Percentiles rank a stretch among this genome's conserved stretches.
phyloP scores from a whole-genome alignment of 805 yeast genomes.

The Metahyphopichia silvanorum region DNA sequence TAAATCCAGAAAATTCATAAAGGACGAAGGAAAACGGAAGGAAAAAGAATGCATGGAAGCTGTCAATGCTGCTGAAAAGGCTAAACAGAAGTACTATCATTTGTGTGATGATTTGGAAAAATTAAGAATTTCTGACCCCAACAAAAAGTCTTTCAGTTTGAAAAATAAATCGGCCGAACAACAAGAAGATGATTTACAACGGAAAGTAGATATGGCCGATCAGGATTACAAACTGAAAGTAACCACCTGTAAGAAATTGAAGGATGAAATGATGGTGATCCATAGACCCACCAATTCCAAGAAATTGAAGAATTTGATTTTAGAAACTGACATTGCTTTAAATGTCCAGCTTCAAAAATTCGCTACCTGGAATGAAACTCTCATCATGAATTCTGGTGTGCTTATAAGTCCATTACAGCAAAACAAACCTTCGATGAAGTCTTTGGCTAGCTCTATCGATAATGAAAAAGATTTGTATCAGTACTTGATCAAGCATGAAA shows the following conservation, averaged over 20 bases:
- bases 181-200: conserved; percentile 82
- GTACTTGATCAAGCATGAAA: conserved; percentile 52
- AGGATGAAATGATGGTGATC: conserved; percentile 66
- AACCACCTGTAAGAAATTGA: conserved; percentile 63
- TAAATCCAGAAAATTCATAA: conserved; percentile 67
- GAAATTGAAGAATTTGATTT: conserved; percentile 68
- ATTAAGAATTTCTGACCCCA: conserved; percentile 75
- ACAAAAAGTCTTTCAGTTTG: conserved; percentile 76
- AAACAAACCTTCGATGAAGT: conserved; percentile 63
- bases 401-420: conserved; percentile 68
- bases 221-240: conserved; percentile 81
- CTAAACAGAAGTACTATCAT: conserved; percentile 68
- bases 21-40: conserved; percentile 76
- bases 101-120: conserved; percentile 86
- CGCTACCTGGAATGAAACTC: conserved; percentile 82
- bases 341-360: conserved; percentile 85
- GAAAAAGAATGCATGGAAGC: conserved; percentile 87
- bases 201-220: conserved; percentile 82
- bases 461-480: conserved; percentile 79
- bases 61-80: conserved; percentile 82
- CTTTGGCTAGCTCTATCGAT: conserved; percentile 72
- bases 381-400: conserved; percentile 80
- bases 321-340: conserved; percentile 88
- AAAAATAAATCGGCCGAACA: conserved; percentile 79
- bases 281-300: conserved; percentile 77